phyloP scores from a whole-genome alignment of 2,329 filamentous ascomycete species.

The Xylariales sp. region DNA sequence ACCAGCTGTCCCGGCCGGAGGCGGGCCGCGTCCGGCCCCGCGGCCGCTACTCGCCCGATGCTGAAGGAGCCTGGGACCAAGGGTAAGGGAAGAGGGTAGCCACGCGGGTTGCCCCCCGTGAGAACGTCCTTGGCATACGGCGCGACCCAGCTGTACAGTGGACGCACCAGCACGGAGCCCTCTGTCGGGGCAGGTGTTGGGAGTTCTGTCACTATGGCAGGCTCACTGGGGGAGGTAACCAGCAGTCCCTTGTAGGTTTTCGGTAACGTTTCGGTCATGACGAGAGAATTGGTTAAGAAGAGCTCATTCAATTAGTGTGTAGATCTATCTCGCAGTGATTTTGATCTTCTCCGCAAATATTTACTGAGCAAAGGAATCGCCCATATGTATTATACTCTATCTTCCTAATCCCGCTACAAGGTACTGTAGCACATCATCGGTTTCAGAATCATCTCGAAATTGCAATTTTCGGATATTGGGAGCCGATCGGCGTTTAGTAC shows the following conservation, averaged over 20 bases:
- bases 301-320: too few species aligned
- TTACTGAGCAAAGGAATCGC: too few species aligned
- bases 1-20: constrained; percentile 28
- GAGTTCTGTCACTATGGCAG: background rate
- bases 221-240: background rate
- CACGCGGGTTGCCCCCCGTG: constrained; percentile 11
- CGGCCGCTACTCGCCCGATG: constrained; percentile 27
- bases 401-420: too few species aligned
- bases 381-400: too few species aligned
- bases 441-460: too few species aligned
- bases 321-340: too few species aligned
- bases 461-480: too few species aligned
- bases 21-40: constrained; percentile 25
- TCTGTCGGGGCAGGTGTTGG: background rate
- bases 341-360: too few species aligned
- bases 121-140: background rate
- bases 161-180: background rate
- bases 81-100: constrained; percentile 21
- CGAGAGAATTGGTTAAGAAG: too few species aligned
- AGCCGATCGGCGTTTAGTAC: too few species aligned
- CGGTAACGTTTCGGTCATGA: too few species aligned
- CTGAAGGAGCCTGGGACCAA: constrained; percentile 22
- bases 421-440: too few species aligned
- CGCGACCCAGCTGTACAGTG: background rate
- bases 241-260: background rate